Conservation (phyloP, 768 basidiomycete species). For the Lepiota venenata region DNA sequence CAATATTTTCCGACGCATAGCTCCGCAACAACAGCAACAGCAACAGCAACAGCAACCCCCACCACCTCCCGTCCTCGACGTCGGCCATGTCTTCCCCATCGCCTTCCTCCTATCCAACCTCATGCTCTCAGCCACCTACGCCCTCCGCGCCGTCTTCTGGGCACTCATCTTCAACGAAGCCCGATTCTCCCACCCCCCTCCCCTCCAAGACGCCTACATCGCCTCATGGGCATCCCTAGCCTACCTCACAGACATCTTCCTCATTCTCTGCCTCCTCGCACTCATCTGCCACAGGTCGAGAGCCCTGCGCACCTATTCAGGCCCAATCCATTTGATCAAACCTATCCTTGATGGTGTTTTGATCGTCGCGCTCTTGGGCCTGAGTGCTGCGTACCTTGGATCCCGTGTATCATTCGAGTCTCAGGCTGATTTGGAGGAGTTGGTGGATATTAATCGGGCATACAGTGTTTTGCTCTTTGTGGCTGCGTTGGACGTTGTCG, state of each 20-base stretch:
- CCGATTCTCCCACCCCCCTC: too few relatives aligned
- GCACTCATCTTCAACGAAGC: not conserved
- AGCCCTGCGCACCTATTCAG: not conserved
- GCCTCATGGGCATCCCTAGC: not conserved
- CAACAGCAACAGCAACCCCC: not conserved
- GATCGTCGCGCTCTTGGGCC: not conserved
- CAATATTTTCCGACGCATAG: not conserved
- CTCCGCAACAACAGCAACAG: not conserved
- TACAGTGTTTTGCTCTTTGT: not conserved
- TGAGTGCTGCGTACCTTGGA: not conserved
- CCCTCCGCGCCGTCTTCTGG: conserved; percentile 2
- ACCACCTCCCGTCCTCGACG: not conserved
- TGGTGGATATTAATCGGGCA: not conserved
- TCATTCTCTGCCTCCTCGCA: not conserved
- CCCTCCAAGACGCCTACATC: not conserved
- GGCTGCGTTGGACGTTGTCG: not conserved
- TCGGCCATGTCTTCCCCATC: conserved; percentile 1
- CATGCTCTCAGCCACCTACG: not conserved
- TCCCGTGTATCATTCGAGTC: too few relatives aligned
- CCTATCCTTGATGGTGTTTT: too few relatives aligned
- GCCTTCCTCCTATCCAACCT: not conserved
- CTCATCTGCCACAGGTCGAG: not conserved
- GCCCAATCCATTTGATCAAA: too few relatives aligned
- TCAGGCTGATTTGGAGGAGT: not conserved
- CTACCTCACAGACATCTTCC: not conserved